A percentile compares a stretch with the other conserved stretches of the same genome.
phyloP scores from a whole-genome alignment of 2,329 filamentous ascomycete species.

The Aspergillus pseudotamarii region DNA sequence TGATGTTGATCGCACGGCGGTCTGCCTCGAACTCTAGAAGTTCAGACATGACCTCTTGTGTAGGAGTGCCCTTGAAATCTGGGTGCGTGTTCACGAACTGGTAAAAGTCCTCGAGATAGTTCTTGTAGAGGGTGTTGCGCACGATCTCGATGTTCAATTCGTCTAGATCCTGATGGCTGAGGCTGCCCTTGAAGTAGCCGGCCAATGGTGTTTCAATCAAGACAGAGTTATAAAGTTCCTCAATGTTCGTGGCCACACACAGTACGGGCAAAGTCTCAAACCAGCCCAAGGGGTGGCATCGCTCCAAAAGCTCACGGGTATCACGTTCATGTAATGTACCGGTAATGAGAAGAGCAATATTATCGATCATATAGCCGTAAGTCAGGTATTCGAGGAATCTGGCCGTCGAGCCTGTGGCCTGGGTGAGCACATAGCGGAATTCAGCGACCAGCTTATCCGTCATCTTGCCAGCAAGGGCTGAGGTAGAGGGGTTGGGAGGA shows the following conservation, averaged over 20 bases:
- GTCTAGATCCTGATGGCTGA: constrained; percentile 95
- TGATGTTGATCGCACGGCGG: constrained; percentile 96
- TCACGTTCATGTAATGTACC: constrained; percentile 97
- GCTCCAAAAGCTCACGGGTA: constrained; percentile 89
- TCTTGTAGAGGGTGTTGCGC: constrained; percentile 98
- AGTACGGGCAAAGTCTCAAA: constrained; percentile 99
- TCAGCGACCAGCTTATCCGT: constrained; percentile 98
- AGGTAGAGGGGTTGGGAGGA: constrained; percentile 95
- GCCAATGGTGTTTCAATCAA: constrained; percentile 95
- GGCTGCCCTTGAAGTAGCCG: constrained; percentile 94
- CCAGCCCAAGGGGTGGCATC: constrained; percentile 96
- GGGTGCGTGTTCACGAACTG: constrained; percentile 88
- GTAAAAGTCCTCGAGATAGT: constrained; percentile 98
- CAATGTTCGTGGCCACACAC: constrained; percentile 96
- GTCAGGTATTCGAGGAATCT: constrained; percentile 98
- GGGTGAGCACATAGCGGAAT: constrained; percentile 93
- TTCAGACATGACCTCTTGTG: constrained; percentile 92
- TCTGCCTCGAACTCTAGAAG: constrained; percentile 97
- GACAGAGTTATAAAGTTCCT: constrained; percentile 98
- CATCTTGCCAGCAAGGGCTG: constrained; percentile 88
- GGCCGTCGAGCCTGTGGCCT: constrained; percentile 85
- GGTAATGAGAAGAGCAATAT: constrained; percentile 95
- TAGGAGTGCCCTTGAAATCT: constrained; percentile 85
- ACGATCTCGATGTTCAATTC: constrained; percentile 99
- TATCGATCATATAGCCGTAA: constrained; percentile 99